phyloP scores from a whole-genome alignment of 169 alveolate genomes.

The Plasmodium relictum region DNA sequence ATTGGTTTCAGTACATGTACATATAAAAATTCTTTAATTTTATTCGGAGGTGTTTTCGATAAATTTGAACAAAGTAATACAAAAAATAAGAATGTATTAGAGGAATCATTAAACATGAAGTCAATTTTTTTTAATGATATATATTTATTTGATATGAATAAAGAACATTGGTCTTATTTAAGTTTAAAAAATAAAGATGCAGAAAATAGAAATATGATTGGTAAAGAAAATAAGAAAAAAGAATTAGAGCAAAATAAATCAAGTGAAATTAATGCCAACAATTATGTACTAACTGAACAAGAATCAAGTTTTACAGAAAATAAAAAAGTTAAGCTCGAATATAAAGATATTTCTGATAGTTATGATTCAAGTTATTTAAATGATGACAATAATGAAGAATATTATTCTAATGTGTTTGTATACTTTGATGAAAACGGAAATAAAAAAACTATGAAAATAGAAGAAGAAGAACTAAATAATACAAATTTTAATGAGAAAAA shows the following conservation, averaged over 20 bases:
- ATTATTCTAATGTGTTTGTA: conserved; percentile 41
- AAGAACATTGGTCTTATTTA: conserved; percentile 77
- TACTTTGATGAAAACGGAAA: conserved; percentile 79
- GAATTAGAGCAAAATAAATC: conserved; percentile 7
- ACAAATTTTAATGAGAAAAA: conserved; percentile 2
- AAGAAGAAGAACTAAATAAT: conserved; percentile 4
- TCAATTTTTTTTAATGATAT: conserved; percentile 87
- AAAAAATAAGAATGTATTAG: conserved; percentile 67
- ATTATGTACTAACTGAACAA: conserved; percentile 5
- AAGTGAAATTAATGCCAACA: conserved; percentile 1
- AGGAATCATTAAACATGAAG: conserved; percentile 83
- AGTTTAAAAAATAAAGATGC: conserved; percentile 19
- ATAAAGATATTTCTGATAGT: conserved; percentile 31
- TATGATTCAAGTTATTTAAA: conserved; percentile 10
- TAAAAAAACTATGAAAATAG: conserved; percentile 71
- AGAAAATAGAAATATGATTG: conserved; percentile 16
- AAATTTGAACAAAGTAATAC: conserved; percentile 85
- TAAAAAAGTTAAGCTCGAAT: background rate
- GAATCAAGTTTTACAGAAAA: background rate
- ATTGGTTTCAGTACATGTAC: conserved; percentile 85
- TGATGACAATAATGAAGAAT: conserved; percentile 49
- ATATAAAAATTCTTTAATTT: conserved; percentile 84
- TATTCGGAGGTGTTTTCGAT: conserved; percentile 93
- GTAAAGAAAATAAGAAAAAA: conserved; percentile 37
- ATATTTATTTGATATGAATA: conserved; percentile 82